Evolutionary conservation across 2,329 filamentous ascomycete genomes (phyloP).

Genomic region (Xylaria arbuscula): DNA sequence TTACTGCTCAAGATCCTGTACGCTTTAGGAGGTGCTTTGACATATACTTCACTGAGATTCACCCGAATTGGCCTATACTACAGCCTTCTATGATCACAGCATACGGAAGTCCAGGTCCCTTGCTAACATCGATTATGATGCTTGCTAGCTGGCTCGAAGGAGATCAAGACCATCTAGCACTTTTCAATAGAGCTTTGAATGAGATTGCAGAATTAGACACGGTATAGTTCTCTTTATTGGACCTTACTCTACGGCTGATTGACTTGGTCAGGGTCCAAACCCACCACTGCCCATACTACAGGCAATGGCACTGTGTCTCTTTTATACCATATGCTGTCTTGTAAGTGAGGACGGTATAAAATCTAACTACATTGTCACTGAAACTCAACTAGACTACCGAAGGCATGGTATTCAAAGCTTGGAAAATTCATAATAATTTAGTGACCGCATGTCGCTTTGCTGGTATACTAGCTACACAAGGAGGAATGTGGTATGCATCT

Average conservation of each 20-base stretch:
- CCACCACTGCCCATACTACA: conserved; percentile 39
- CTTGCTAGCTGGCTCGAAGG: conserved; percentile 43
- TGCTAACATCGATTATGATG: conserved; percentile 41
- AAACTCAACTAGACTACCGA: conserved; percentile 34
- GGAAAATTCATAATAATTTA: conserved; percentile 39
- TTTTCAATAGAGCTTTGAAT: conserved; percentile 39
- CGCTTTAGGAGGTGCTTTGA: conserved; percentile 32
- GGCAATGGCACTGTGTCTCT: conserved; percentile 38
- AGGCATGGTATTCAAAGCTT: conserved; percentile 40
- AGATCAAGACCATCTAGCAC: conserved; percentile 37
- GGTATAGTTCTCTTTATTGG: conserved; percentile 19
- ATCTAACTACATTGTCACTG: background rate
- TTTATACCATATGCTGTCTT: conserved; percentile 39
- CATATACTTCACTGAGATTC: conserved; percentile 40
- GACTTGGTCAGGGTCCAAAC: conserved; percentile 29
- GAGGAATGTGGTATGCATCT: conserved; percentile 29
- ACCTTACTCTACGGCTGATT: background rate
- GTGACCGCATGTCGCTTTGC: conserved; percentile 42
- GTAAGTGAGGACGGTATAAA: conserved; percentile 28
- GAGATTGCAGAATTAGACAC: conserved; percentile 39
- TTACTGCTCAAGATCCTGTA: conserved; percentile 11
- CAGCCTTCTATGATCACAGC: conserved; percentile 35
- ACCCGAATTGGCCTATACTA: conserved; percentile 42
- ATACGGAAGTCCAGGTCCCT: conserved; percentile 28
- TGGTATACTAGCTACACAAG: conserved; percentile 40